These are phyloP conservation scores for Lenzites betulinus DNA, from an alignment of 768 basidiomycete genomes.

Conservation along the genomic window DNA sequence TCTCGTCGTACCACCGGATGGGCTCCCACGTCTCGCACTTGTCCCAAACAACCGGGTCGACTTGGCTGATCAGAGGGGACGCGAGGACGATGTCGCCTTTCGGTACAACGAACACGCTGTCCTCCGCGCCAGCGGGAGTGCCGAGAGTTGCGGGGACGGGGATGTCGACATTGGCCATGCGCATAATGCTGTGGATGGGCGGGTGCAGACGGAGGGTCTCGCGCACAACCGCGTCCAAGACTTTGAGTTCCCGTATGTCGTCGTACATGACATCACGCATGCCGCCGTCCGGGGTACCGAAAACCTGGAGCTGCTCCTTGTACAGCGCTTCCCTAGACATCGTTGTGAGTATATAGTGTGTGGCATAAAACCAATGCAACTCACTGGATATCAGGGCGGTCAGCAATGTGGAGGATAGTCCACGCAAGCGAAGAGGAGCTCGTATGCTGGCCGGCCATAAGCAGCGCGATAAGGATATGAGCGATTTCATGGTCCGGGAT, in stretches of 20 bases:
- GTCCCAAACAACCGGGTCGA: conserved; percentile 84
- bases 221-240: conserved; percentile 88
- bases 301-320: conserved; percentile 84
- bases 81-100: conserved; percentile 90
- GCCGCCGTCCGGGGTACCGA: conserved; percentile 77
- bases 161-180: conserved; percentile 86
- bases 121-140: conserved; percentile 60
- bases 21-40: conserved; percentile 76
- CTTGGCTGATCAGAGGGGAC: conserved; percentile 83
- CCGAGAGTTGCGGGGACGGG: conserved; percentile 79
- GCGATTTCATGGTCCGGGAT: conserved; percentile 91
- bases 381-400: conserved; percentile 72
- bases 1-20: conserved; percentile 80
- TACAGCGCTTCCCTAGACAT: conserved; percentile 72
- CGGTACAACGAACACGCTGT: conserved; percentile 80
- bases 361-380: conserved; percentile 32
- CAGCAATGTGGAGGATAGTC: conserved; percentile 85
- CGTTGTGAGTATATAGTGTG: conserved; percentile 3
- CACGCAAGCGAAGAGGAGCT: conserved; percentile 92
- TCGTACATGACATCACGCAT: conserved; percentile 84
- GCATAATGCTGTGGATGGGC: conserved; percentile 95
- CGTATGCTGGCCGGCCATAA: conserved; percentile 99
- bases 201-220: conserved; percentile 94
- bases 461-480: conserved; percentile 97
- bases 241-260: conserved; percentile 76